A percentile compares a stretch with the other conserved stretches of the same genome.
Evolutionary conservation across 140 eudicot genomes (phyloP).

Genomic region (Senecio squalidus): DNA sequence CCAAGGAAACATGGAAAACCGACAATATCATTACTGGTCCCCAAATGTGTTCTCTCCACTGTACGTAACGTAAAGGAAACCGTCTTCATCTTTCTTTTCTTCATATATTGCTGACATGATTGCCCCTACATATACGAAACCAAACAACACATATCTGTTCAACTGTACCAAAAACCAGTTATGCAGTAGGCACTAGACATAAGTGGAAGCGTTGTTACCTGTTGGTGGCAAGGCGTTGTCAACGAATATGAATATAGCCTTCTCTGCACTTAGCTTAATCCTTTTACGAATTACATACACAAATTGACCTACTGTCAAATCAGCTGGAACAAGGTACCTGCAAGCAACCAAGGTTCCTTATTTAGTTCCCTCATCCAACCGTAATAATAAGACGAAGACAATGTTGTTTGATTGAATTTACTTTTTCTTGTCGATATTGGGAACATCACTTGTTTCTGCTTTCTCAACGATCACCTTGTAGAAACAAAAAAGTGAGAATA

Average conservation of each 20-base stretch:
- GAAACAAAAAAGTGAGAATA: neutral
- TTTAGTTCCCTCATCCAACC: neutral
- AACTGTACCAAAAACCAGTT: too few relatives aligned
- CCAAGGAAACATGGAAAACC: neutral
- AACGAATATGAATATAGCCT: conserved; percentile 47
- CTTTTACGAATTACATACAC: conserved; percentile 64
- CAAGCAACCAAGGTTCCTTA: neutral
- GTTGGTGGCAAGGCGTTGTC: conserved; percentile 49
- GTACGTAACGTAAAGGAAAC: conserved; percentile 61
- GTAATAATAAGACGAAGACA: neutral
- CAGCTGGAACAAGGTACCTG: conserved; percentile 75
- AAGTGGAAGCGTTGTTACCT: conserved; percentile 19
- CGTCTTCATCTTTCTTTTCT: conserved; percentile 66
- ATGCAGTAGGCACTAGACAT: neutral
- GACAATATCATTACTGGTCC: neutral
- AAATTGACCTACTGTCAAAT: conserved; percentile 70
- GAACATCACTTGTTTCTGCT: conserved; percentile 75
- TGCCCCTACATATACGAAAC: conserved; percentile 30
- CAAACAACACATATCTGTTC: neutral
- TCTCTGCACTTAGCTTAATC: conserved; percentile 50
- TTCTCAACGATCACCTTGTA: conserved; percentile 76
- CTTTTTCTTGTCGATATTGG: conserved; percentile 75
- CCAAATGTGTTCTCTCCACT: conserved; percentile 86
- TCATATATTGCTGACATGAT: conserved; percentile 59
- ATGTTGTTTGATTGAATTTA: conserved; percentile 20